These are phyloP conservation scores for Nitzschia sp. DNA, from an alignment of 108 stramenopile genomes.

Conservation along the genomic window DNA sequence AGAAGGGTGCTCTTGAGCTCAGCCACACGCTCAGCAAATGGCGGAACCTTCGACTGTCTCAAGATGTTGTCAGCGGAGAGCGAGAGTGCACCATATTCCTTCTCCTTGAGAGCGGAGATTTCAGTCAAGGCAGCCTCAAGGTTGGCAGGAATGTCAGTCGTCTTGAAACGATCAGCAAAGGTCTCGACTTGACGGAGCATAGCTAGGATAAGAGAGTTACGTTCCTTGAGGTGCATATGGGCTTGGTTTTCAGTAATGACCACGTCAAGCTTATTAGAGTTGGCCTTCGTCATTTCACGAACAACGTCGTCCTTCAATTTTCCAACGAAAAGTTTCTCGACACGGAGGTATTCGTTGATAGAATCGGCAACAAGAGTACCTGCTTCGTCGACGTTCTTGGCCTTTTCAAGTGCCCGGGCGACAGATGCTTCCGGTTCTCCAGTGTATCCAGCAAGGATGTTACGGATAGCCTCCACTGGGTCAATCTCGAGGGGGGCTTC, in stretches of 20 bases:
- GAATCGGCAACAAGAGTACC: constrained; percentile 55
- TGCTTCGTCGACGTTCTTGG: constrained; percentile 53
- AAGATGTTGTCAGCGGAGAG: constrained; percentile 77
- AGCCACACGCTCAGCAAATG: constrained; percentile 79
- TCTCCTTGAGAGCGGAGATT: constrained; percentile 68
- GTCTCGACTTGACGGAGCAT: constrained; percentile 79
- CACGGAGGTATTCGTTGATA: constrained; percentile 83
- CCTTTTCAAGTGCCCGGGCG: constrained; percentile 47
- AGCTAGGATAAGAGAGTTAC: constrained; percentile 58
- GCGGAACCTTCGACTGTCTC: constrained; percentile 72
- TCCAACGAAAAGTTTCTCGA: constrained; percentile 84
- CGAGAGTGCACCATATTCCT: constrained; percentile 84
- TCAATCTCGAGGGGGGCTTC: constrained; percentile 39
- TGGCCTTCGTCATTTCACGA: constrained; percentile 85
- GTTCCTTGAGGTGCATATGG: constrained; percentile 62
- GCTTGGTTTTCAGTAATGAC: constrained; percentile 84
- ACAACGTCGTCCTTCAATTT: constrained; percentile 87
- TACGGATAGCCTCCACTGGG: constrained; percentile 43
- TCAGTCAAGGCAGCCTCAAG: constrained; percentile 58
- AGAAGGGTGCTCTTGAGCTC: constrained; percentile 75
- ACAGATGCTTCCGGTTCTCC: constrained; percentile 62
- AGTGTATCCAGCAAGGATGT: constrained; percentile 77
- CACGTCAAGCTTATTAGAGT: constrained; percentile 67
- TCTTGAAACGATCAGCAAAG: constrained; percentile 71
- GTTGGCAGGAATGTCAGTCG: constrained; percentile 45